Base-by-base conservation (phyloP, 331 rosid genomes). In the Rhamnella rubrinervis region DNA sequence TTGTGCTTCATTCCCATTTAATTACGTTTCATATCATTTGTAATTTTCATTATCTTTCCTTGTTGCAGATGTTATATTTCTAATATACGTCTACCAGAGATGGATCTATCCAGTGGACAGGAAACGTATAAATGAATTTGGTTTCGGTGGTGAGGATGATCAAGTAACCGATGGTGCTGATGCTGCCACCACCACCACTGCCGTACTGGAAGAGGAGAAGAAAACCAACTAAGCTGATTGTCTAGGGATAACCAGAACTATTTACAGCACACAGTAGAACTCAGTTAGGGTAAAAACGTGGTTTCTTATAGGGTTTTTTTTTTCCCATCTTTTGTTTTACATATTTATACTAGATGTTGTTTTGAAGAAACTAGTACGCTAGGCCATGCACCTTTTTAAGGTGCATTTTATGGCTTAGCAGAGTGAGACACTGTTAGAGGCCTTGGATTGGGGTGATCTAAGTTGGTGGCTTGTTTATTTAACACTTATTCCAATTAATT, bases 71-170 rank as follows among this genome's bases (percentile, higher is more conserved):
- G 19, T 95, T 65, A 95, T 95, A 79, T 95, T 95, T 61, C 81
- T 91, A 62, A 89, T 95, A 77, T 85, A 84, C 68, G 17, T 91
- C 63, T 95, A 95, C 74, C 98, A 95, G 76, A 87, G 87, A 78
- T 95, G 98, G 98, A 60, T 78, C 58, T 95, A 95, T 83, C 97
- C 97, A 5, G 98, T 95, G 53, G 98, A 95, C 85, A 91, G 74
- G 77, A 95, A 82, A 74, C 98, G 98, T 58, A 78, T 95, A 25
- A 95, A 95, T 38, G 98, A 95, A 68, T 95, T 87, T 62, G 98
- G 98, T 81, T 95, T 95, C 57, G 96, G 92, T 9, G 98, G 95
- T 26, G 98, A 91, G 68, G 97, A 91, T 39, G 88, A 80, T 37
- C 85, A 76, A 81, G 82, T n/a, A 25, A 70, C 80, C 5, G 85